Percentiles rank a stretch among this genome's conserved stretches.
These are phyloP conservation scores for Erythrobasidium yunnanense DNA, from an alignment of 768 basidiomycete species.

Conservation along the genomic window DNA sequence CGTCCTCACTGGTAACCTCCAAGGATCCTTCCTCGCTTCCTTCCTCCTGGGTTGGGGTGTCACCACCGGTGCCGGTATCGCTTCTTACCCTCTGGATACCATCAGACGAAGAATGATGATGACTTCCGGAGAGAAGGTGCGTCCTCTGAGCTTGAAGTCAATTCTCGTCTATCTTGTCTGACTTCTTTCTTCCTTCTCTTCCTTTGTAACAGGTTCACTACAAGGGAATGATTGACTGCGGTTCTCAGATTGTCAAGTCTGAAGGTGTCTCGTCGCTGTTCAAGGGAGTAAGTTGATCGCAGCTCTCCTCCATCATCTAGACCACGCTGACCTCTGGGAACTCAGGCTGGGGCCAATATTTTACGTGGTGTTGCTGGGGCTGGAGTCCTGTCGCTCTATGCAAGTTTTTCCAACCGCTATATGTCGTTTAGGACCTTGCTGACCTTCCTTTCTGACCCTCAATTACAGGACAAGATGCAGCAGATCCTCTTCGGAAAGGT, in stretches of 20 bases:
- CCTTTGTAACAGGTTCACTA: slow-evolving; percentile 65
- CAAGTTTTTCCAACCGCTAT: slow-evolving; percentile 97
- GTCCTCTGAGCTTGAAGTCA: slow-evolving; percentile 42
- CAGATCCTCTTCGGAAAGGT: slow-evolving; percentile 88
- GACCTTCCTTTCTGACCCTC: background rate
- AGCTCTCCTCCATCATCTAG: slow-evolving; percentile 35
- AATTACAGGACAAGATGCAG: slow-evolving; percentile 11
- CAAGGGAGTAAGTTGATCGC: slow-evolving; percentile 93
- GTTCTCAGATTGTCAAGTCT: slow-evolving; percentile 83
- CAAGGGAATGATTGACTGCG: slow-evolving; percentile 98
- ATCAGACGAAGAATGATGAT: slow-evolving; percentile 99
- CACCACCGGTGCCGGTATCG: slow-evolving; percentile 97
- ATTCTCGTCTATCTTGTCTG: background rate
- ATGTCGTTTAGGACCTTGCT: slow-evolving; percentile 42
- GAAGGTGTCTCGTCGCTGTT: slow-evolving; percentile 92
- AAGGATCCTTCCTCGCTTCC: slow-evolving; percentile 84
- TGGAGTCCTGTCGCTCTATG: slow-evolving; percentile 97
- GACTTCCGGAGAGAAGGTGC: slow-evolving; percentile 98
- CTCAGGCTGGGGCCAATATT: slow-evolving; percentile 46
- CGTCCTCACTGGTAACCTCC: slow-evolving; percentile 84
- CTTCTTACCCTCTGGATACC: slow-evolving; percentile 54
- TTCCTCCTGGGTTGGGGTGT: slow-evolving; percentile 98
- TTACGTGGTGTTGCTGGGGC: slow-evolving; percentile 99
- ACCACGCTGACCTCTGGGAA: no score
- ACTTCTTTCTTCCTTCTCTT: no score